Conservation (phyloP, 768 basidiomycete species). For the Gloeostereum incarnatum region DNA sequence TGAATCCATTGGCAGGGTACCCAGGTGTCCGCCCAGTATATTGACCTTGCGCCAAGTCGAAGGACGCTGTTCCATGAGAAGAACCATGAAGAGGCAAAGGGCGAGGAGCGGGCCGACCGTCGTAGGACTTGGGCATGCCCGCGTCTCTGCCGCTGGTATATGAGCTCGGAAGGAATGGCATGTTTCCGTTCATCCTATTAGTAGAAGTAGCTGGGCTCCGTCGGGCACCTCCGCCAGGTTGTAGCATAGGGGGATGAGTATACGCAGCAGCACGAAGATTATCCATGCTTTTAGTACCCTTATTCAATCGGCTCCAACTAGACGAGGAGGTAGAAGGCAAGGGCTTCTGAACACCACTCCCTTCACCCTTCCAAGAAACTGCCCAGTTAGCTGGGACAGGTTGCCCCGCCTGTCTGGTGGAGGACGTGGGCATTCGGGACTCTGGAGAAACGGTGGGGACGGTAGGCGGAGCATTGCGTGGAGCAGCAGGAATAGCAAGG, state of each 20-base stretch:
- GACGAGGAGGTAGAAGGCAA: constrained; percentile 21
- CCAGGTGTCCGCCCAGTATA: constrained; percentile 16
- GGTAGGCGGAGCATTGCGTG: constrained; percentile 28
- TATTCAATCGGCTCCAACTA: constrained; percentile 19
- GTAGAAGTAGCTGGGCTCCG: constrained; percentile 21
- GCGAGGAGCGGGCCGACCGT: constrained; percentile 22
- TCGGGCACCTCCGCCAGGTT: constrained; percentile 23
- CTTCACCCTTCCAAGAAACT: constrained; percentile 42
- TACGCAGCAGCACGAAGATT: constrained; percentile 30
- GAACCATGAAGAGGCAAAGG: constrained; percentile 35
- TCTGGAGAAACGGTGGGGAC: constrained; percentile 18
- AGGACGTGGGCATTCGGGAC: constrained; percentile 20
- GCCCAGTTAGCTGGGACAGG: constrained; percentile 37
- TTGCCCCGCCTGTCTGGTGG: constrained; percentile 26
- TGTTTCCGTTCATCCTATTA: constrained; percentile 15
- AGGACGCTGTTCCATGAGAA: constrained; percentile 17
- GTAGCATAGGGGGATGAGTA: constrained; percentile 22
- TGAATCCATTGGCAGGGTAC: constrained; percentile 13
- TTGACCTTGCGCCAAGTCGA: constrained; percentile 19
- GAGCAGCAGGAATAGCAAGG: constrained; percentile 24
- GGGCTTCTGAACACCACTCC: constrained; percentile 26
- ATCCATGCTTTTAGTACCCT: constrained; percentile 50
- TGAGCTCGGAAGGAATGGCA: constrained; percentile 8
- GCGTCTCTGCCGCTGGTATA: too few relatives aligned
- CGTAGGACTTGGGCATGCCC: constrained; percentile 33